Conservation (phyloP, 306 rosid genomes). For the Castanea crenata region DNA sequence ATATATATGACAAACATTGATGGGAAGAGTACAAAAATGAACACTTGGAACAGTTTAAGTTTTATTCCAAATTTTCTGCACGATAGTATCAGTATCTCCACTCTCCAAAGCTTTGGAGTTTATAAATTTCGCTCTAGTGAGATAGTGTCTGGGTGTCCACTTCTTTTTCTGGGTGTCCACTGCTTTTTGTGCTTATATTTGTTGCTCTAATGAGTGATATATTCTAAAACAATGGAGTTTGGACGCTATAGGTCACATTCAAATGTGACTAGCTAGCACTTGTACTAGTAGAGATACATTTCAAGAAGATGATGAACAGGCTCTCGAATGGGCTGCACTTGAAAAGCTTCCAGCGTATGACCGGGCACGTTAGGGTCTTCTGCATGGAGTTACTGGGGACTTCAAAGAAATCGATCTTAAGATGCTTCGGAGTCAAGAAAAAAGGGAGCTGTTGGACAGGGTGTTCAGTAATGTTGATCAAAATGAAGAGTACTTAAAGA, state of each 20-base stretch:
- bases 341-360: constrained; percentile 23
- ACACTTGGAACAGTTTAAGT: too few species aligned
- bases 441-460: constrained; percentile 9
- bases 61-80: too few species aligned
- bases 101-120: background rate
- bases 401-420: constrained; percentile 17
- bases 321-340: constrained; percentile 26
- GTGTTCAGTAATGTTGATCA: constrained; percentile 10
- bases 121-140: too few species aligned
- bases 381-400: constrained; percentile 14
- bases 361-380: constrained; percentile 21
- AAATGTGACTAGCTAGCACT: background rate
- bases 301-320: constrained; percentile 9
- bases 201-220: background rate
- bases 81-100: background rate
- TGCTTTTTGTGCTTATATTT: too few species aligned
- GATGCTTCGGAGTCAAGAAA: constrained; percentile 20
- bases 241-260: background rate
- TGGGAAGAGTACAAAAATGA: too few species aligned
- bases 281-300: background rate
- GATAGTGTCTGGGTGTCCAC: background rate
- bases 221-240: constrained; percentile 4
- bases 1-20: too few species aligned
- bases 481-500: constrained; percentile 21
- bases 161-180: background rate